These are phyloP conservation scores for Trichoderma citrinoviride DNA, from an alignment of 2,329 filamentous ascomycete species.

Conservation along the genomic window DNA sequence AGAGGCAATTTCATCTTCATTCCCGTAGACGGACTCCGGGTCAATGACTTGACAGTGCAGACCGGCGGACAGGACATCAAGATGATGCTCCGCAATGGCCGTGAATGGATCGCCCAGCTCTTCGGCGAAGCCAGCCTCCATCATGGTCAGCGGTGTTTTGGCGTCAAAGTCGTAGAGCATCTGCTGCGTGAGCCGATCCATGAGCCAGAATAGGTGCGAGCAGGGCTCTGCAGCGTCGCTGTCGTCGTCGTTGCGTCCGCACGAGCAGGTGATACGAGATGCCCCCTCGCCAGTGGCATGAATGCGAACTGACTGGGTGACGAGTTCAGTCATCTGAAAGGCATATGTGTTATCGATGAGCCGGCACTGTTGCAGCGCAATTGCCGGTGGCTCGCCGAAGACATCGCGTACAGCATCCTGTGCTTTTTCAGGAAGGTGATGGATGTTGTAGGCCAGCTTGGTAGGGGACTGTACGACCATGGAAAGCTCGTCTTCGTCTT, in stretches of 20 bases:
- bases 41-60: slow-evolving; percentile 48
- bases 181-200: slow-evolving; percentile 52
- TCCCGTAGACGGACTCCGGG: slow-evolving; percentile 33
- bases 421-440: slow-evolving; percentile 38
- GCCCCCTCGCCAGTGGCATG: slow-evolving; percentile 41
- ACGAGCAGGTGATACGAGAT: slow-evolving; percentile 48
- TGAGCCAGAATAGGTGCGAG: slow-evolving; percentile 53
- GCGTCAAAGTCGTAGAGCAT: slow-evolving; percentile 43
- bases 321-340: slow-evolving; percentile 55
- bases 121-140: slow-evolving; percentile 41
- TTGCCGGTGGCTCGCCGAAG: slow-evolving; percentile 48
- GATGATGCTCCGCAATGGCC: slow-evolving; percentile 49
- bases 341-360: slow-evolving; percentile 48
- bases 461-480: slow-evolving; percentile 39
- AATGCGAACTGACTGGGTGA: slow-evolving; percentile 52
- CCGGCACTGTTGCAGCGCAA: slow-evolving; percentile 51
- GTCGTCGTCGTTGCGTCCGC: slow-evolving; percentile 29
- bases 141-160: slow-evolving; percentile 43
- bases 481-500: slow-evolving; percentile 34
- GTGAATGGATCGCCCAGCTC: slow-evolving; percentile 50
- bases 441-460: slow-evolving; percentile 42
- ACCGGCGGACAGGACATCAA: slow-evolving; percentile 51
- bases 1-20: slow-evolving; percentile 32
- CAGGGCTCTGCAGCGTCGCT: slow-evolving; percentile 40
- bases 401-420: slow-evolving; percentile 43